These are phyloP conservation scores for Rhodotorula paludigena DNA, from an alignment of 768 basidiomycete genomes.

Conservation along the genomic window DNA sequence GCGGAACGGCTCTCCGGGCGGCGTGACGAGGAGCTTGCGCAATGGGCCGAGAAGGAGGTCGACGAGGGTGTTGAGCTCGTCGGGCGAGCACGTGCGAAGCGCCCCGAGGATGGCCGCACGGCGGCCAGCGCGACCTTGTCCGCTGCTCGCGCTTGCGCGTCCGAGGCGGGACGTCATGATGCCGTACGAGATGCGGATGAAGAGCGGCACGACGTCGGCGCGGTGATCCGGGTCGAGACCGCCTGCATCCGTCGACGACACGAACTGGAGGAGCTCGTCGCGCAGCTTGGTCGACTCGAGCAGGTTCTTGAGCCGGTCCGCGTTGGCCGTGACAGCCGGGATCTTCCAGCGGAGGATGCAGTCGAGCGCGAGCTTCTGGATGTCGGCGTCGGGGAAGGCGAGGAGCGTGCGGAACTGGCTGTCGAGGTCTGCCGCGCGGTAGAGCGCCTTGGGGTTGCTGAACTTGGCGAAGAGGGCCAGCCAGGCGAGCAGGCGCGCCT, in stretches of 20 bases:
- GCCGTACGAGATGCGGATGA: conserved; percentile 77
- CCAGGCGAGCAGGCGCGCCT: conserved; percentile 66
- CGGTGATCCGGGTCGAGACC: conserved; percentile 59
- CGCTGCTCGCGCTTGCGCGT: conserved; percentile 51
- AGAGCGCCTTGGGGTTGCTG: conserved; percentile 82
- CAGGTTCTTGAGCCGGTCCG: conserved; percentile 63
- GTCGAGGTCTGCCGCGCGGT: conserved; percentile 62
- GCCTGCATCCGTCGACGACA: conserved; percentile 54
- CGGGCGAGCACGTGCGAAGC: conserved; percentile 63
- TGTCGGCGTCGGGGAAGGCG: conserved; percentile 71
- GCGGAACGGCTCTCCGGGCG: conserved; percentile 34
- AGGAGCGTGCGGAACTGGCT: conserved; percentile 67
- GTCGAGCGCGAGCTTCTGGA: conserved; percentile 69
- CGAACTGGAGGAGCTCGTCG: conserved; percentile 73
- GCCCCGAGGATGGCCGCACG: conserved; percentile 69
- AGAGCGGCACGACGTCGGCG: conserved; percentile 60
- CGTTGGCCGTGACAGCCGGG: conserved; percentile 55
- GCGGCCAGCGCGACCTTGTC: conserved; percentile 60
- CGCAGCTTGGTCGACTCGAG: conserved; percentile 83
- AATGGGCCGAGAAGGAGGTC: conserved; percentile 83
- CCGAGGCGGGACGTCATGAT: conserved; percentile 76
- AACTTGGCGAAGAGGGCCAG: conserved; percentile 84
- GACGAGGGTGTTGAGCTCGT: conserved; percentile 70
- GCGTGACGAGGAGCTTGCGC: conserved; percentile 34
- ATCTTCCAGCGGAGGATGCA: conserved; percentile 77